These are phyloP conservation scores for Neonectria ditissima DNA, from an alignment of 2,329 filamentous ascomycete species.

Conservation along the genomic window DNA sequence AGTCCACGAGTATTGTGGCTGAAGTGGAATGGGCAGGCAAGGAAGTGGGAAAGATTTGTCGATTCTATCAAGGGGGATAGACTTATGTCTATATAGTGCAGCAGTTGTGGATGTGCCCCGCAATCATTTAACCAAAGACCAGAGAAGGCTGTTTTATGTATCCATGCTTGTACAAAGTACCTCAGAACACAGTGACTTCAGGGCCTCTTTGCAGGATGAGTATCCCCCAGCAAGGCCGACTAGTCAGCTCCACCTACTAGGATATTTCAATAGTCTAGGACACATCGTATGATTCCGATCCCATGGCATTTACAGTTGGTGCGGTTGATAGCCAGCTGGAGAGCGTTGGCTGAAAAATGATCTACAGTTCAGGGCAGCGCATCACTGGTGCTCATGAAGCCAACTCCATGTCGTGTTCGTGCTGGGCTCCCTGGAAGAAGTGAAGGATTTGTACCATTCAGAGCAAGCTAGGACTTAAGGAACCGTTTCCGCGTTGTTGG, in stretches of 20 bases:
- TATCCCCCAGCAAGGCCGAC: neutral
- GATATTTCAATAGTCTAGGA: neutral
- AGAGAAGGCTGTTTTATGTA: neutral
- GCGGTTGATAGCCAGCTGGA: no score
- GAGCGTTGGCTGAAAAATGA: neutral
- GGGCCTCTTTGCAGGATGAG: neutral
- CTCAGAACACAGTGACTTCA: neutral
- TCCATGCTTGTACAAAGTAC: neutral
- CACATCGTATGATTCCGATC: neutral
- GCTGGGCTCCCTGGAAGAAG: neutral
- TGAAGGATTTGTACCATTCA: neutral
- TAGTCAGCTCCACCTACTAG: neutral
- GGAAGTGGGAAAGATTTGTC: neutral
- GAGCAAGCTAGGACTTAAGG: neutral
- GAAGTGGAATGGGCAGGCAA: neutral
- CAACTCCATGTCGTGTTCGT: neutral
- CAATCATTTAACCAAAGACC: neutral
- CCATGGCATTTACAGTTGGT: neutral
- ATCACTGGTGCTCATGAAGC: neutral
- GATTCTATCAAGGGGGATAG: neutral
- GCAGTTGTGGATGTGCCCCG: neutral
- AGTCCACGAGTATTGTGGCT: neutral
- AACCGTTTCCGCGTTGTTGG: neutral
- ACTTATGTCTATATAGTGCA: neutral
- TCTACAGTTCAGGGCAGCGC: neutral